These are phyloP conservation scores for Solanum habrochaites DNA, from an alignment of 257 asterid species.

Conservation along the genomic window DNA sequence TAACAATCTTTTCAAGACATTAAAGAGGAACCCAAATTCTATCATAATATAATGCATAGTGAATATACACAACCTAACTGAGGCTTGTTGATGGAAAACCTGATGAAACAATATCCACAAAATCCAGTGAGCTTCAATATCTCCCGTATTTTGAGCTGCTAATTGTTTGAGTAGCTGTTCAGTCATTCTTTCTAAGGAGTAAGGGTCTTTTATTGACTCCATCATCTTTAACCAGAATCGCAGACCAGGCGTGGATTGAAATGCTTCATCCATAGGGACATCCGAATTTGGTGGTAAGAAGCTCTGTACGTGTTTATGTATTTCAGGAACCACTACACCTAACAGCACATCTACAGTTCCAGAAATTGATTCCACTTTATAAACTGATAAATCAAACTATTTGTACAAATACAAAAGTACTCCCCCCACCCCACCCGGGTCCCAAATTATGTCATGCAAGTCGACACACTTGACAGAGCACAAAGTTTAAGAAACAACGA, in stretches of 20 bases:
- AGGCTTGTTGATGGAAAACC: constrained; percentile 28
- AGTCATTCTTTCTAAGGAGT: constrained; percentile 82
- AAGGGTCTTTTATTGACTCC: constrained; percentile 68
- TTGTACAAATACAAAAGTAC: not conserved
- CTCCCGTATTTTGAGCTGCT: constrained; percentile 44
- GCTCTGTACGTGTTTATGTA: constrained; percentile 44
- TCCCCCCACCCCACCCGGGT: not conserved
- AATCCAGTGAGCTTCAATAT: constrained; percentile 82
- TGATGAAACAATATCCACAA: constrained; percentile 68
- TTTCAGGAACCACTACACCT: constrained; percentile 47
- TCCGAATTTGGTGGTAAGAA: constrained; percentile 29
- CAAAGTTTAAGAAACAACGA: not conserved
- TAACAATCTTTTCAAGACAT: not conserved
- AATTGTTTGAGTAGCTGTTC: constrained; percentile 74
- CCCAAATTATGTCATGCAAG: not conserved
- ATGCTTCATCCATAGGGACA: constrained; percentile 19
- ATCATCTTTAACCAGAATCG: constrained; percentile 70
- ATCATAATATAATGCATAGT: not conserved
- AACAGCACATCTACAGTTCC: constrained; percentile 55
- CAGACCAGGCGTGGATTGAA: constrained; percentile 46
- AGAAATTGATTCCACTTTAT: not conserved
- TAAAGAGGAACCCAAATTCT: not conserved
- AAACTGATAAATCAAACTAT: not conserved
- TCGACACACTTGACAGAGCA: not conserved
- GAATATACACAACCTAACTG: constrained; percentile 41